Conservation (phyloP, 1,284 basidiomycete genomes). For the Butyriboletus appendiculatus region DNA sequence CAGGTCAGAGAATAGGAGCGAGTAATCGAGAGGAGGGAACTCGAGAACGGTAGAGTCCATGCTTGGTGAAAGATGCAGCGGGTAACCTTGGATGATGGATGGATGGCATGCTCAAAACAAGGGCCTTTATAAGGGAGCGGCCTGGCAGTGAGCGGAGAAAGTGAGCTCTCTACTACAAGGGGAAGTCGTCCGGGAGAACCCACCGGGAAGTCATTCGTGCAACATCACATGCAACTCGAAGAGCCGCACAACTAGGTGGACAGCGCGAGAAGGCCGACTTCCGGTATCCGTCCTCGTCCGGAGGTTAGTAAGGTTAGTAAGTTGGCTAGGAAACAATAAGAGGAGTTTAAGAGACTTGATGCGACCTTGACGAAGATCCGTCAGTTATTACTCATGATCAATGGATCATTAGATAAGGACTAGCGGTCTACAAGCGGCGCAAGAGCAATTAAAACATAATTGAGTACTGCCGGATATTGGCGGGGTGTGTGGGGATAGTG, state of each 20-base stretch:
- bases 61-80: background rate
- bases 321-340: background rate
- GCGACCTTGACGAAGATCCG: background rate
- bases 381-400: background rate
- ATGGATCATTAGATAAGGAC: background rate
- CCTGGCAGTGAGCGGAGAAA: background rate
- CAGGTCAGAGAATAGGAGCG: conserved; percentile 26
- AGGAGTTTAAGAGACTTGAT: background rate
- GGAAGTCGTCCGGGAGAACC: background rate
- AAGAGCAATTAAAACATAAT: background rate
- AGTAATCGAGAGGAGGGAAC: conserved; percentile 29
- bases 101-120: background rate
- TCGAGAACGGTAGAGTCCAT: conserved; percentile 12
- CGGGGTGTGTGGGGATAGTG: too few species aligned
- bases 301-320: background rate
- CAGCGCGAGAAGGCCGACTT: background rate
- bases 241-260: background rate
- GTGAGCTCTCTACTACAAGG: background rate
- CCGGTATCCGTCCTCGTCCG: background rate
- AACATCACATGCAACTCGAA: background rate
- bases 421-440: background rate
- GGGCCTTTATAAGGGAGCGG: conserved; percentile 7
- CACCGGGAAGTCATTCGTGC: background rate
- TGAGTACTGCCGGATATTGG: background rate
- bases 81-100: background rate